Base-by-base conservation (phyloP, 208 protist genomes). In the Leishmania tropica region DNA sequence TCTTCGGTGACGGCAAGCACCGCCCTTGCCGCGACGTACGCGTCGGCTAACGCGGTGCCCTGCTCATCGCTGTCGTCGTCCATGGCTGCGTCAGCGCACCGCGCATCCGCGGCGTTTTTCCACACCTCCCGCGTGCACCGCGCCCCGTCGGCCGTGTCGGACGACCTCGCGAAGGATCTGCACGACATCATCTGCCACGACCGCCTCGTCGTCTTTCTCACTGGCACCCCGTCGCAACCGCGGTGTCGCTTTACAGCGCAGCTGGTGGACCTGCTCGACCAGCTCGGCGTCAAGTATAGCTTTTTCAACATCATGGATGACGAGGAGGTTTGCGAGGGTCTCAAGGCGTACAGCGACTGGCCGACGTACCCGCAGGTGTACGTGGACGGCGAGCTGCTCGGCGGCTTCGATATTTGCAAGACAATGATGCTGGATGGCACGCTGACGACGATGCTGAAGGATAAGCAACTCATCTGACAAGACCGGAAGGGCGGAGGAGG, bases 361-460 rank as follows among this genome's bases (percentile, higher is more conserved):
- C 96, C 96, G 17, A 99, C 97, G 58, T 98, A 95, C 81, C 97
- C 97, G 48, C 97, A 99, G 81, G 74, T 99, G 28, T 99, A 98
- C 86, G 73, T 97, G 60, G 95, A 98, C 76, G 96, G 96, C 0
- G 86, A 98, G 79, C 90, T 99, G 42, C 73, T 99, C 75, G 97
- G 97, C 31, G 97, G 97, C 17, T 96, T 94, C 64, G 97, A 99
- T 81, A 87, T 99, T 24, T 90, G 91, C 75, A 93, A 94, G 65
- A 70, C 91, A n/a, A 94, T 98, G 90, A 90, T 94, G 76, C 83
- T 97, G 37, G 85, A 90, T 60, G 95, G 94, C 24, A 81, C 87
- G 35, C 82, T 98, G n/a, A 87, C 85, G 0, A 89, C 90, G 73
- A 54, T 95, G 72, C 83, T 97, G 17, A 95, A 93, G 78, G 91